These are phyloP conservation scores for Tuber microsphaerosporum DNA, from an alignment of 495 filamentous ascomycete species.

Conservation along the genomic window DNA sequence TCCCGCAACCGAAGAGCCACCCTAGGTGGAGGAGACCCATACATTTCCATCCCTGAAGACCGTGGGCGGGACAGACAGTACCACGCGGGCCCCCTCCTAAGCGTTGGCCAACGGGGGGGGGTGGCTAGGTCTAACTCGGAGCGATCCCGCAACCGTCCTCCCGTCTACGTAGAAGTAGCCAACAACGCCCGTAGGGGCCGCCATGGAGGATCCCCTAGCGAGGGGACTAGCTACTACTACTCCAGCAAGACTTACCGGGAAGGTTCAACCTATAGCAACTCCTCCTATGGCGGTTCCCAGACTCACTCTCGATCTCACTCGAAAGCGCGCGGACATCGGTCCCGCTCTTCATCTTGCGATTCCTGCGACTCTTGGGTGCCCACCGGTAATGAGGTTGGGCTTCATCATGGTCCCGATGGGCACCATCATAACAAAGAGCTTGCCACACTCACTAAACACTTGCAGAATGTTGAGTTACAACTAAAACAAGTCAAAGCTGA, in stretches of 20 bases:
- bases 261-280: constrained; percentile 30
- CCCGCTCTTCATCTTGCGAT: constrained; percentile 26
- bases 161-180: constrained; percentile 20
- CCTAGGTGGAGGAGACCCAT: constrained; percentile 1
- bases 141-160: constrained; percentile 13
- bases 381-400: neutral
- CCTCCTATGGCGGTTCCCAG: constrained; percentile 22
- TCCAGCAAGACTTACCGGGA: constrained; percentile 3
- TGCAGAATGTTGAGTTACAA: constrained; percentile 28
- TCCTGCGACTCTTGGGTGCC: constrained; percentile 22
- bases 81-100: constrained; percentile 12
- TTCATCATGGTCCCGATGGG: constrained; percentile 1
- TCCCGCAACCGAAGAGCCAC: constrained; percentile 21
- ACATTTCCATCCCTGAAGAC: constrained; percentile 16
- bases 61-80: constrained; percentile 18
- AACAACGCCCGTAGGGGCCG: constrained; percentile 15
- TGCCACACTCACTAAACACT: constrained; percentile 10
- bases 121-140: constrained; percentile 30
- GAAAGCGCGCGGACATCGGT: constrained; percentile 17
- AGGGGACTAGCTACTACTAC: constrained; percentile 15
- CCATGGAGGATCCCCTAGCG: constrained; percentile 14
- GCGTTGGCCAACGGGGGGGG: constrained; percentile 5
- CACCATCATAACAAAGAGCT: neutral
- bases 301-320: constrained; percentile 28
- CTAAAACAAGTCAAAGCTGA: constrained; percentile 32